Conservation (phyloP, 768 basidiomycete species). For the Suillus placidus region DNA sequence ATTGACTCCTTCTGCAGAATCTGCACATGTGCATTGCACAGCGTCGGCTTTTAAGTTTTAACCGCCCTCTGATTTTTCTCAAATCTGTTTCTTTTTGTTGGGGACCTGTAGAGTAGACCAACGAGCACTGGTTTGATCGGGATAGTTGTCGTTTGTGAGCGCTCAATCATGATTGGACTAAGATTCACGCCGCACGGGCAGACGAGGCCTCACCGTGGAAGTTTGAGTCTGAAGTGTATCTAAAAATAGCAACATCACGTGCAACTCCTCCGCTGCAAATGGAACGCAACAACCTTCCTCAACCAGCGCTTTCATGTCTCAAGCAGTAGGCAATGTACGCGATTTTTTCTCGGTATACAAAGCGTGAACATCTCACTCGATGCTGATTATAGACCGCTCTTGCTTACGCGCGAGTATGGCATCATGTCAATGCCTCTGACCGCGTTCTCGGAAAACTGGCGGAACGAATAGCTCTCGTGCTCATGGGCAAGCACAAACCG, state of each 20-base stretch:
- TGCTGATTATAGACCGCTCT: conserved; percentile 75
- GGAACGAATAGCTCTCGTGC: conserved; percentile 87
- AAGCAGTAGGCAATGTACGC: conserved; percentile 78
- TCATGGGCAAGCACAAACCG: conserved; percentile 99
- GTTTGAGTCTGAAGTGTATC: too few relatives aligned
- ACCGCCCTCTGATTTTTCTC: too few relatives aligned
- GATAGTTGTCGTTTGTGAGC: too few relatives aligned
- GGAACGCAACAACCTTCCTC: not conserved
- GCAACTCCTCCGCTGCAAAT: not conserved
- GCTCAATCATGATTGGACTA: too few relatives aligned
- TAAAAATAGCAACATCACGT: conserved; percentile 9
- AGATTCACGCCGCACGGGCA: too few relatives aligned
- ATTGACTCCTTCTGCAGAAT: too few relatives aligned
- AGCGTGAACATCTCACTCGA: not conserved
- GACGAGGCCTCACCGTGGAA: too few relatives aligned
- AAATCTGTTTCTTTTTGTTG: too few relatives aligned
- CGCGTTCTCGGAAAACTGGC: conserved; percentile 95
- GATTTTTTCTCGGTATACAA: not conserved
- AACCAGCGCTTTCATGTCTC: conserved; percentile 59
- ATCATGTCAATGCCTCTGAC: conserved; percentile 89
- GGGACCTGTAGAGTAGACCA: too few relatives aligned
- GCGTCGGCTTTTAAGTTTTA: too few relatives aligned
- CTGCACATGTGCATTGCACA: too few relatives aligned
- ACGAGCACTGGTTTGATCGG: too few relatives aligned
- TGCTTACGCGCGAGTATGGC: conserved; percentile 95